Conservation (phyloP, 352 stramenopile genomes). For the Pythium aristosporum region DNA sequence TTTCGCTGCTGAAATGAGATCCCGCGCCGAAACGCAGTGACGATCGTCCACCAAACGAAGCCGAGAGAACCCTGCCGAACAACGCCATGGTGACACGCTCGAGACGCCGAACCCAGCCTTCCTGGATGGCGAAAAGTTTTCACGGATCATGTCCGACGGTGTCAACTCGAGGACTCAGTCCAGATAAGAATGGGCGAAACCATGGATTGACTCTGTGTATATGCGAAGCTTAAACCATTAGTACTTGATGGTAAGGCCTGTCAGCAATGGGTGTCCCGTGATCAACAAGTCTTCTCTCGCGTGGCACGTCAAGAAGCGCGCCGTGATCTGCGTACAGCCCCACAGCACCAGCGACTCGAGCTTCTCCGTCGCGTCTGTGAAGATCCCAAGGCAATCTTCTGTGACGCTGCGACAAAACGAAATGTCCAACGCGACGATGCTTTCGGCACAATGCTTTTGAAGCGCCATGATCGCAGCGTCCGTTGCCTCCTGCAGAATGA, state of each 20-base stretch:
- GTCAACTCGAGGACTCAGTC: slow-evolving; percentile 5
- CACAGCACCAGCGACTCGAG: slow-evolving; percentile 58
- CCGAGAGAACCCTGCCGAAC: not conserved
- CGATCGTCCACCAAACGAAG: slow-evolving; percentile 8
- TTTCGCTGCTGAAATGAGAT: not conserved
- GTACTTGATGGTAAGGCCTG: slow-evolving; percentile 70
- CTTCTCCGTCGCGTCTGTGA: slow-evolving; percentile 46
- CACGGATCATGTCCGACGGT: not conserved
- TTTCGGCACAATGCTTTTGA: slow-evolving; percentile 47
- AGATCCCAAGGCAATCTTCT: slow-evolving; percentile 65
- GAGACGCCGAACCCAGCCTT: not conserved
- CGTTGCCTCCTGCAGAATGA: slow-evolving; percentile 43
- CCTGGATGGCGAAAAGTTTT: slow-evolving; percentile 3
- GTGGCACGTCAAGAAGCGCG: slow-evolving; percentile 69
- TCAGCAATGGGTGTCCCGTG: slow-evolving; percentile 66
- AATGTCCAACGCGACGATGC: slow-evolving; percentile 55
- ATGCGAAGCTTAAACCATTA: slow-evolving; percentile 11
- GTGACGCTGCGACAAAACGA: slow-evolving; percentile 76
- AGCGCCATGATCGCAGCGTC: slow-evolving; percentile 50
- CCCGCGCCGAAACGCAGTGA: not conserved
- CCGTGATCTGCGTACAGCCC: slow-evolving; percentile 81
- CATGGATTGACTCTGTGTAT: too few species aligned
- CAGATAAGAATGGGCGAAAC: too few species aligned
- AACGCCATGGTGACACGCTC: slow-evolving; percentile 1
- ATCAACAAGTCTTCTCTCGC: slow-evolving; percentile 62